Evolutionary conservation across 2,329 filamentous ascomycete species (phyloP), one percentile per base, ranked within the genome.

Genomic region (Alternaria conjuncta): DNA sequence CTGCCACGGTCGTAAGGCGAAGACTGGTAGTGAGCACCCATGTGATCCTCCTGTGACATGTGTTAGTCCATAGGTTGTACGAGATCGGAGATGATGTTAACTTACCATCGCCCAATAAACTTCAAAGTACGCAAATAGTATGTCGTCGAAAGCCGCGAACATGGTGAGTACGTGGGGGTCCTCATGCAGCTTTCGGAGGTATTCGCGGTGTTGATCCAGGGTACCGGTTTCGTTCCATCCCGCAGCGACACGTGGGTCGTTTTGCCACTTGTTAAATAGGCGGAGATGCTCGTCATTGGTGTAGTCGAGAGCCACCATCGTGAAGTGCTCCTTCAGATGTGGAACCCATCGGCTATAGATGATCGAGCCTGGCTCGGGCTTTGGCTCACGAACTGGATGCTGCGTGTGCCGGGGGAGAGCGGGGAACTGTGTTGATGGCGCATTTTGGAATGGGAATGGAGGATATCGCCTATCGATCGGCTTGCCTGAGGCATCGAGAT

Each of bases 201-300:
- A 94, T 71, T 89, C 86, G 64, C 88, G 86, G 78, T 94, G 92
- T 77, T 94, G 86, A 28, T 92, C 91, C 51, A 92, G 80, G 1
- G 90, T 91, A 30, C 92, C 92, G 2, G 90, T 92, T 81, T 92
- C 89, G 74, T 93, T 92, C 92, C 92, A 94, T 5, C 91, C 91
- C 73, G 90, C 87, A 5, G 90, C 90, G 30, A 95, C 92, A 55
- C 92, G 90, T 56, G 92, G 92, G 75, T 94, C 92, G 74, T 95
- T 95, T 80, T 94, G 92, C 92, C 92, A 95, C 60, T 84, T 85
- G 79, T 94, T 89, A 83, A 95, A 94, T 6, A 93, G 83, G 15
- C 83, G 81, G 55, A 94, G 80, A 79, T 95, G 91, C 71, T 87
- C 84, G 1, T 82, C 75, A 72, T 92, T 83, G 30, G 84, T 74